Percentiles rank a stretch among this genome's conserved stretches.
These are phyloP conservation scores for Massariosphaeria phaeospora DNA, from an alignment of 495 filamentous ascomycete genomes.

Conservation along the genomic window DNA sequence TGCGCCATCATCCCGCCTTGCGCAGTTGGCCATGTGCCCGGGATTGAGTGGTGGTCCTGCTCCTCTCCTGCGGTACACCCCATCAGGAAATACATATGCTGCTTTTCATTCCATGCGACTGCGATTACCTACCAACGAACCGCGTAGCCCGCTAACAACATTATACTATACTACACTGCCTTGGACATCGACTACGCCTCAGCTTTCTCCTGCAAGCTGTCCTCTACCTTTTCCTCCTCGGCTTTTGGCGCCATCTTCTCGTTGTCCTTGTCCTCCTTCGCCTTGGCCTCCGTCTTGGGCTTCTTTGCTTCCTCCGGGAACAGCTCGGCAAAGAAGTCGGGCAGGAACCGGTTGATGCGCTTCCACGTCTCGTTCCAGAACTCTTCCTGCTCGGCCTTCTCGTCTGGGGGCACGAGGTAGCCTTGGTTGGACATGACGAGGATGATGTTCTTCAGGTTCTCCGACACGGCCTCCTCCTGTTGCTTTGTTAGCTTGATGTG, in stretches of 20 bases:
- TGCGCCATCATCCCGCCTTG: too few relatives aligned
- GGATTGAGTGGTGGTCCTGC: too few relatives aligned
- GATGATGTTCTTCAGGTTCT: constrained; percentile 93
- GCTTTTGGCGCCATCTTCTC: not conserved
- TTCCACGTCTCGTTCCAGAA: constrained; percentile 82
- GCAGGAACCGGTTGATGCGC: constrained; percentile 83
- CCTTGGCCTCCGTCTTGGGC: constrained; percentile 12
- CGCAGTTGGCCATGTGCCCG: too few relatives aligned
- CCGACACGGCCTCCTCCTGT: constrained; percentile 90
- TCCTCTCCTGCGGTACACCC: too few relatives aligned
- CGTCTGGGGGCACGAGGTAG: constrained; percentile 69
- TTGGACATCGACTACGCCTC: too few relatives aligned
- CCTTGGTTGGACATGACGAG: constrained; percentile 91
- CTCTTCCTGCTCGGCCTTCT: constrained; percentile 53
- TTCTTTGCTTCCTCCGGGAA: constrained; percentile 40
- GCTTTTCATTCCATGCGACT: too few relatives aligned
- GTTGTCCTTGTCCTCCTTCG: constrained; percentile 18
- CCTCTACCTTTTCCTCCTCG: constrained; percentile 1
- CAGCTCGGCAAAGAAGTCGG: constrained; percentile 56
- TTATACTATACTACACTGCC: too few relatives aligned
- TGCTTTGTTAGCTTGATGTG: constrained; percentile 6
- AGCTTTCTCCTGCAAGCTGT: too few relatives aligned
- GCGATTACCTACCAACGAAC: too few relatives aligned
- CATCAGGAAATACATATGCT: too few relatives aligned
- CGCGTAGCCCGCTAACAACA: too few relatives aligned